Conservation (phyloP, 2,329 filamentous ascomycete genomes). For the Laburnicola sp. region DNA sequence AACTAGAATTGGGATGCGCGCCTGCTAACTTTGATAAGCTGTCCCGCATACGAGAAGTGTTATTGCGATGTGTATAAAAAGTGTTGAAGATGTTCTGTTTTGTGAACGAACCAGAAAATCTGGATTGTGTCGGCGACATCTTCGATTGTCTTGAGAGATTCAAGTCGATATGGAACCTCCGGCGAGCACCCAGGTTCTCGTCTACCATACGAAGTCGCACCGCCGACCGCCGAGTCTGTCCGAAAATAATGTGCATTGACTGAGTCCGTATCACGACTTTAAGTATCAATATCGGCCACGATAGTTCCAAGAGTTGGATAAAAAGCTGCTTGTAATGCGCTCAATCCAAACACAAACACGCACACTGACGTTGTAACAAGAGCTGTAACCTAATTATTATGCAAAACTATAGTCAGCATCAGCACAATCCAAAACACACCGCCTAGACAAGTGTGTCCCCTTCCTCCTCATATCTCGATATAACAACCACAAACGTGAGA, state of each 20-base stretch:
- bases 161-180: background rate
- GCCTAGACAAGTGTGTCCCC: too few species aligned
- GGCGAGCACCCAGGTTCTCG: background rate
- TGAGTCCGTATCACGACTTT: too few species aligned
- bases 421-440: too few species aligned
- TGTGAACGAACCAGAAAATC: background rate
- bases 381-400: background rate
- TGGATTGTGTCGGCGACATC: background rate
- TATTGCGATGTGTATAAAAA: constrained; percentile 28
- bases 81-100: constrained; percentile 5
- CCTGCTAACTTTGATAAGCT: constrained; percentile 18
- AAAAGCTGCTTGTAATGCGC: background rate
- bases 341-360: background rate
- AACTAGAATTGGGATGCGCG: background rate
- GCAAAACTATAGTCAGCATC: too few species aligned
- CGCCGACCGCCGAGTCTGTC: background rate
- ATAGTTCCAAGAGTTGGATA: background rate
- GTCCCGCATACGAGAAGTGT: constrained; percentile 22
- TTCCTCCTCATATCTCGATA: too few species aligned
- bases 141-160: constrained; percentile 1
- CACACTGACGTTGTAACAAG: constrained; percentile 9
- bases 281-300: background rate
- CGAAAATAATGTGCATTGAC: background rate
- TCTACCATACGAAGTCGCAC: background rate
- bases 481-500: too few species aligned